These are phyloP conservation scores for Triglochin maritima DNA, from an alignment of 106 monocot species.

Conservation along the genomic window DNA sequence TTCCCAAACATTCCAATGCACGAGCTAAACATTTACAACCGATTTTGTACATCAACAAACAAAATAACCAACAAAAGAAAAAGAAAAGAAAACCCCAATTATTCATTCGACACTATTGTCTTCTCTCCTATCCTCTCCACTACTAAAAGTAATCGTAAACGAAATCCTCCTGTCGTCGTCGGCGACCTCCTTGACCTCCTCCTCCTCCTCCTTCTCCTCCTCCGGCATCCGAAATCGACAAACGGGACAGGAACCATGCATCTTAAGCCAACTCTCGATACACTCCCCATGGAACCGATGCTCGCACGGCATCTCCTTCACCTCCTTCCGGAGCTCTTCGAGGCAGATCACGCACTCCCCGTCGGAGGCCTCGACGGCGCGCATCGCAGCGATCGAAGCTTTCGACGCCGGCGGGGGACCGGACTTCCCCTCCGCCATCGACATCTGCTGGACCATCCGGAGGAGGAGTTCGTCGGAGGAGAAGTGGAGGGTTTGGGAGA, in stretches of 20 bases:
- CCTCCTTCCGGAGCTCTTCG: slow-evolving; percentile 17
- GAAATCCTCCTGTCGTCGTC: too few relatives aligned
- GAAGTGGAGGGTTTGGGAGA: not conserved
- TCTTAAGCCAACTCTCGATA: slow-evolving; percentile 61
- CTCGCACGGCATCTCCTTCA: slow-evolving; percentile 68
- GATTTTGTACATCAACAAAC: too few relatives aligned
- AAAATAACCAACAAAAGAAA: too few relatives aligned
- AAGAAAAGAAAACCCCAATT: too few relatives aligned
- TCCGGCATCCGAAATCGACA: slow-evolving; percentile 56
- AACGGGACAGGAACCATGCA: slow-evolving; percentile 65
- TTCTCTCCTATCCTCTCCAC: too few relatives aligned
- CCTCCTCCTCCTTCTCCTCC: slow-evolving; percentile 15
- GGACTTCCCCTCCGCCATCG: slow-evolving; percentile 1
- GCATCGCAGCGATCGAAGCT: slow-evolving; percentile 47
- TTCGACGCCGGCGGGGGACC: slow-evolving; percentile 51
- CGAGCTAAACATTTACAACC: too few relatives aligned
- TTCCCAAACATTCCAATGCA: too few relatives aligned
- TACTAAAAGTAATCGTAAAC: too few relatives aligned
- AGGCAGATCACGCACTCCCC: slow-evolving; percentile 53
- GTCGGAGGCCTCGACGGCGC: slow-evolving; percentile 15
- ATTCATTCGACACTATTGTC: too few relatives aligned
- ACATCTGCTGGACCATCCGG: slow-evolving; percentile 6
- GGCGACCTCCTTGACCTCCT: not conserved
- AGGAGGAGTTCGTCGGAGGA: too few relatives aligned
- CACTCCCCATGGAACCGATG: slow-evolving; percentile 62